These are phyloP conservation scores for Fusarium mangiferae DNA, from an alignment of 2,329 filamentous ascomycete genomes.

Conservation along the genomic window DNA sequence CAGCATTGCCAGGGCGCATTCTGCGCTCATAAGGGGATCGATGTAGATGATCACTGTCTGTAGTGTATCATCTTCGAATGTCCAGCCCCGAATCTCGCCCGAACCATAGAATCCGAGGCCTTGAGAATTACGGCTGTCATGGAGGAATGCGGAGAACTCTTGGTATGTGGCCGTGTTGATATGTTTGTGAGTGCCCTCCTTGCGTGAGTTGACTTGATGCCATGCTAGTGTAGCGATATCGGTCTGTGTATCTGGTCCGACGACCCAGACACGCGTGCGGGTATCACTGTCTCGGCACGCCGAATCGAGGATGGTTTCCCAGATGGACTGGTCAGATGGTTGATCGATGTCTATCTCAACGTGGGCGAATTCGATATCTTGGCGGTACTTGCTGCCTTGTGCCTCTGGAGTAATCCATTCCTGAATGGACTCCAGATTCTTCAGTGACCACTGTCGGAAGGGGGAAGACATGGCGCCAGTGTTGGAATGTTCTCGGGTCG, in stretches of 20 bases:
- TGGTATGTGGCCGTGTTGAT: neutral
- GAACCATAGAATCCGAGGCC: too few species aligned
- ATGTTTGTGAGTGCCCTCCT: neutral
- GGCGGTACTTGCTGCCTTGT: neutral
- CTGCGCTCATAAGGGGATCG: neutral
- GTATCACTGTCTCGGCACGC: too few species aligned
- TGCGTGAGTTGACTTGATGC: neutral
- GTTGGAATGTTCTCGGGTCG: too few species aligned
- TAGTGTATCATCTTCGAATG: too few species aligned
- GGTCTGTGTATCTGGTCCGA: neutral
- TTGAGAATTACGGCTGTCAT: fast-evolving
- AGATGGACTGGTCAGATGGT: too few species aligned
- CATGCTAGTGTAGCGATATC: neutral
- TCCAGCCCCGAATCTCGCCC: too few species aligned
- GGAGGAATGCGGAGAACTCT: neutral
- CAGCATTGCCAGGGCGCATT: neutral
- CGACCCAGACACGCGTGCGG: neutral
- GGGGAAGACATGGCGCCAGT: too few species aligned
- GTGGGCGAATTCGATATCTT: neutral
- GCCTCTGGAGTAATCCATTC: neutral
- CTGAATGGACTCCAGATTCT: neutral
- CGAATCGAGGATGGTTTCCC: too few species aligned
- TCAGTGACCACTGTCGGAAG: too few species aligned
- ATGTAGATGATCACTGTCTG: neutral
- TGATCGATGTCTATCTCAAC: too few species aligned